Evolutionary conservation across 1,139 yeast genomes (phyloP).

Genomic region (Saccharomyces hybrid): DNA sequence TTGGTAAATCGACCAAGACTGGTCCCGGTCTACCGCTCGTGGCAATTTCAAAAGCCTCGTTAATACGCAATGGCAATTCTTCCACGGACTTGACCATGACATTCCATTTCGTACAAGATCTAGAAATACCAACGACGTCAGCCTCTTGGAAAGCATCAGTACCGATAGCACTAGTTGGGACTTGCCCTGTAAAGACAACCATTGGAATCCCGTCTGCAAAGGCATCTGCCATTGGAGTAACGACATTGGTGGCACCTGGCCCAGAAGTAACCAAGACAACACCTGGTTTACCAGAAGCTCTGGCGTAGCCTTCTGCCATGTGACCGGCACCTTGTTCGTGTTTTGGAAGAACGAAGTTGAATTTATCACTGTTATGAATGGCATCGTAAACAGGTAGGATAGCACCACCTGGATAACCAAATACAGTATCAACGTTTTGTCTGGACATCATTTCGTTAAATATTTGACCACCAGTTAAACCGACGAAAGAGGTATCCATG

Average conservation of each 20-base stretch:
- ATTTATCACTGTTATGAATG: slow-evolving; percentile 81
- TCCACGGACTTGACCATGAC: slow-evolving; percentile 95
- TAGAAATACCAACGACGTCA: slow-evolving; percentile 91
- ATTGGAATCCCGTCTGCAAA: slow-evolving; percentile 95
- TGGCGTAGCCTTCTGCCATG: slow-evolving; percentile 99
- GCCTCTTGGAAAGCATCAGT: slow-evolving; percentile 99
- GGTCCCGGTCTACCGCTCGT: slow-evolving; percentile 97
- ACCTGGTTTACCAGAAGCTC: slow-evolving; percentile 96
- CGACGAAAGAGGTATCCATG: slow-evolving; percentile 84
- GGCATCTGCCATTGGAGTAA: slow-evolving; percentile 97
- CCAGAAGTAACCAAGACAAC: slow-evolving; percentile 96
- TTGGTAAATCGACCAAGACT: slow-evolving; percentile 92
- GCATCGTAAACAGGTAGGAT: slow-evolving; percentile 97
- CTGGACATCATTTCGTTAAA: slow-evolving; percentile 98
- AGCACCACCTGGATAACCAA: slow-evolving; percentile 98
- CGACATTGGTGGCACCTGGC: slow-evolving; percentile 97
- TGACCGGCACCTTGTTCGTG: slow-evolving; percentile 99
- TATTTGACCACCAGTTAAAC: slow-evolving; percentile 94
- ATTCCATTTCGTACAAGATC: slow-evolving; percentile 99
- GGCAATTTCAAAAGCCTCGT: slow-evolving; percentile 97
- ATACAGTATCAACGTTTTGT: slow-evolving; percentile 89
- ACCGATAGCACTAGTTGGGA: slow-evolving; percentile 90
- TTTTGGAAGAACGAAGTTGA: slow-evolving; percentile 85
- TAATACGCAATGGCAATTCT: slow-evolving; percentile 89
- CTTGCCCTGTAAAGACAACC: slow-evolving; percentile 98